Conservation (phyloP, 768 basidiomycete species). For the Boletus patriciae region DNA sequence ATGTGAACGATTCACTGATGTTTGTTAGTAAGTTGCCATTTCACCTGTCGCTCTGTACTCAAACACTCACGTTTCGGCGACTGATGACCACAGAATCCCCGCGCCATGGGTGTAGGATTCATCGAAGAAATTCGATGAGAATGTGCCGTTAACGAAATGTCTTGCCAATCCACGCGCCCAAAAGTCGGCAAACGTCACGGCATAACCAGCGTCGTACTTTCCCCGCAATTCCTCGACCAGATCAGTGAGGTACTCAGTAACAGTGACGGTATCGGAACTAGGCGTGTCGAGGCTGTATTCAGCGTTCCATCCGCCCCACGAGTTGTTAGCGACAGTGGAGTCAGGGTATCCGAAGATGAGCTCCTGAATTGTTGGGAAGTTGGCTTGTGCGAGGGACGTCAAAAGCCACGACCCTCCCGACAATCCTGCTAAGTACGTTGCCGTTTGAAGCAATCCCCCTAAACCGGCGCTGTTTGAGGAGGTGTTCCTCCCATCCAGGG, state of each 20-base stretch:
- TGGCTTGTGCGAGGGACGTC: constrained; percentile 42
- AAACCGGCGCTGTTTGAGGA: constrained; percentile 42
- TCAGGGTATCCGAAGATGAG: constrained; percentile 35
- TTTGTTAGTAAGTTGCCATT: not conserved
- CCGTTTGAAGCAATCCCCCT: constrained; percentile 53
- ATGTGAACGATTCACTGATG: constrained; percentile 33
- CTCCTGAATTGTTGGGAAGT: constrained; percentile 42
- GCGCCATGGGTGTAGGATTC: constrained; percentile 35
- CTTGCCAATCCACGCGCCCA: constrained; percentile 32
- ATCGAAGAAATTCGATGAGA: constrained; percentile 29
- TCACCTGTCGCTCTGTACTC: constrained; percentile 3
- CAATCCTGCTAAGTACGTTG: constrained; percentile 53
- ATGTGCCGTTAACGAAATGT: constrained; percentile 43
- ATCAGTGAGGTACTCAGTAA: constrained; percentile 16
- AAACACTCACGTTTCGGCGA: constrained; percentile 35
- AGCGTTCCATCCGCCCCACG: constrained; percentile 38
- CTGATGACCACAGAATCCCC: constrained; percentile 36
- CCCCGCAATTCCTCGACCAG: constrained; percentile 30
- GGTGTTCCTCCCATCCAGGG: constrained; percentile 49
- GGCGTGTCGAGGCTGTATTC: constrained; percentile 22
- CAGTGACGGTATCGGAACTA: constrained; percentile 14
- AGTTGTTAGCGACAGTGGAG: constrained; percentile 14
- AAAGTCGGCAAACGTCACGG: constrained; percentile 31
- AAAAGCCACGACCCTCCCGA: constrained; percentile 45
- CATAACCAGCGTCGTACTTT: constrained; percentile 32